These are phyloP conservation scores for Termitomyces sp. DNA, from an alignment of 768 basidiomycete genomes.

Conservation along the genomic window DNA sequence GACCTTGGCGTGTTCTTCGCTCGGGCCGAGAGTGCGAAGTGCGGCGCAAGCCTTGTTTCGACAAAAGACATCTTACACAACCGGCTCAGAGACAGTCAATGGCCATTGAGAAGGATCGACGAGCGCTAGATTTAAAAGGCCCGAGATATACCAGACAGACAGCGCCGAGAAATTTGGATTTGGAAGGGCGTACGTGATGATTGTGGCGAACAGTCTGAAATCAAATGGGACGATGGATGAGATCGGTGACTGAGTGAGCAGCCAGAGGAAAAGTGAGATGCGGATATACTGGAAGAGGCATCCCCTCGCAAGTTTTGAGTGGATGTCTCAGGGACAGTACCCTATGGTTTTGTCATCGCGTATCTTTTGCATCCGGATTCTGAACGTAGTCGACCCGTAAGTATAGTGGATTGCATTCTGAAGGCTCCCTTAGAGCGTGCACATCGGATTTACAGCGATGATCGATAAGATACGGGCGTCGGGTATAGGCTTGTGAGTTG, in stretches of 20 bases:
- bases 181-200: background rate
- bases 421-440: background rate
- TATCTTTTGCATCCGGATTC: too few species aligned
- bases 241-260: too few species aligned
- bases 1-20: background rate
- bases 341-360: background rate
- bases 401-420: background rate
- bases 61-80: too few species aligned
- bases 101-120: background rate
- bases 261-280: too few species aligned
- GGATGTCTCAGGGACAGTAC: background rate
- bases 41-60: background rate
- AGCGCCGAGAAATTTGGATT: background rate
- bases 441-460: background rate
- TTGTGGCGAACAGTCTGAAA: background rate
- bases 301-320: background rate
- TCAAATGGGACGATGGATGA: background rate
- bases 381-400: background rate
- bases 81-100: background rate
- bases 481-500: background rate
- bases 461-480: background rate
- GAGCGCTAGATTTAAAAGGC: background rate
- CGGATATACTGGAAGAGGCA: background rate
- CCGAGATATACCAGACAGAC: background rate
- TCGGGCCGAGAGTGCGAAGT: background rate